phyloP scores from a whole-genome alignment of 202 grass and related monocot species.

The Digitaria exilis region DNA sequence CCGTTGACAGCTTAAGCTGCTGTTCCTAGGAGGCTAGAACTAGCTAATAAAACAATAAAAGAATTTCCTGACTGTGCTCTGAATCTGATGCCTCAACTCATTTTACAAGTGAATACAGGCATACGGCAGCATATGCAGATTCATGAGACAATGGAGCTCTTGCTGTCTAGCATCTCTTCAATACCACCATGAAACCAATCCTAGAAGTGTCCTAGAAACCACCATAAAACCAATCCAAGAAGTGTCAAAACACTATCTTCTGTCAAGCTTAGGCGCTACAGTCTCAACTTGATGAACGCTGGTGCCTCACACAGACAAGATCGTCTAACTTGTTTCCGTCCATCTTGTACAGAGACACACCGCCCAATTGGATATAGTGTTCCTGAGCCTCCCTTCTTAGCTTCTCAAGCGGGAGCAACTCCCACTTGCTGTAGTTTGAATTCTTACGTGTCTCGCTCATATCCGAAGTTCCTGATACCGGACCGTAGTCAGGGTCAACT shows the following conservation, averaged over 20 bases:
- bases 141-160: background rate
- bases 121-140: background rate
- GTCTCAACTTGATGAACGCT: conserved; percentile 47
- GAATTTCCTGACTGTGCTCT: background rate
- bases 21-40: background rate
- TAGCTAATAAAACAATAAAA: conserved; percentile 16
- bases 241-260: conserved; percentile 12
- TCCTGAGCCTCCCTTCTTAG: conserved; percentile 80
- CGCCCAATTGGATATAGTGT: conserved; percentile 70
- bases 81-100: background rate
- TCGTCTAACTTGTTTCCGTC: conserved; percentile 96
- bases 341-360: conserved; percentile 87
- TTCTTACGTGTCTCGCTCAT: conserved; percentile 64
- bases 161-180: background rate
- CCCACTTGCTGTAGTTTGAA: conserved; percentile 91
- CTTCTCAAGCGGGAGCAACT: conserved; percentile 65
- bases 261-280: background rate
- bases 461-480: conserved; percentile 75
- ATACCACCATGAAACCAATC: background rate
- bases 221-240: background rate
- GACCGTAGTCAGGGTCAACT: conserved; percentile 59
- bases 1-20: background rate
- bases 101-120: background rate
- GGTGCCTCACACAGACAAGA: conserved; percentile 87
- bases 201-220: background rate